Base-by-base conservation (phyloP, 2,329 filamentous ascomycete species). In the Monilinia polystroma region DNA sequence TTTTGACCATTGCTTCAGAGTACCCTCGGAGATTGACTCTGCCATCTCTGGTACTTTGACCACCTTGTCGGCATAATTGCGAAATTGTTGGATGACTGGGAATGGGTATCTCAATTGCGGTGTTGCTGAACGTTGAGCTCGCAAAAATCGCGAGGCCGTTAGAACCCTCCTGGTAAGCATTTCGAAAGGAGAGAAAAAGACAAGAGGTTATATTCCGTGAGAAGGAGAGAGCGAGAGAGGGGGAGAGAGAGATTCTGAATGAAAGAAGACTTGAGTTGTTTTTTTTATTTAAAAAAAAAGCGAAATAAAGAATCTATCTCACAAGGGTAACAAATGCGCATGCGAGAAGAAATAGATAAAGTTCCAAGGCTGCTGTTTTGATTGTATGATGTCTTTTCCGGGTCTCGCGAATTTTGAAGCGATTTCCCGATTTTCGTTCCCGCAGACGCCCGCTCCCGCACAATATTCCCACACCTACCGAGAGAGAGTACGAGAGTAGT, bases 41-140 rank as follows among this genome's bases (percentile, higher is more conserved):
- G 95, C 95, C 95, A 99, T 98, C 78, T 95, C 87, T 45, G 95
- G 95, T 72, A 98, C 95, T 81, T 98, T 94, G 79, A 99, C 88
- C 70, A 94, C 81, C 73, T 87, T 89, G 76, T 96, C 92, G 78
- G 93, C 93, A 76, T 89, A 89, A 71, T 75, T 83, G 72, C 86
- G 84, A 64, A 86, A 81, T 75, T 87, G 85, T 75, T 81, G 80
- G 75, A 81, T 77, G 14, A 78, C 75, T 69, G 80, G 81, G 70
- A 82, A 76, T 45, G 81, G 79, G 76, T 80, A 78, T 71, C 77
- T 71, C 54, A 74, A 67, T 49, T 74, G 72, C 23, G 75, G 72
- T 55, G 73, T 67, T 11, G 57, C 56, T n/a, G 57, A 52, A 57
- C 71, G 71, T 51, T 68, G 65, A 56, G 73, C 68, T 45, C 74